Base-by-base conservation (phyloP, 1,284 basidiomycete species). In the Puccinia novopanici region DNA sequence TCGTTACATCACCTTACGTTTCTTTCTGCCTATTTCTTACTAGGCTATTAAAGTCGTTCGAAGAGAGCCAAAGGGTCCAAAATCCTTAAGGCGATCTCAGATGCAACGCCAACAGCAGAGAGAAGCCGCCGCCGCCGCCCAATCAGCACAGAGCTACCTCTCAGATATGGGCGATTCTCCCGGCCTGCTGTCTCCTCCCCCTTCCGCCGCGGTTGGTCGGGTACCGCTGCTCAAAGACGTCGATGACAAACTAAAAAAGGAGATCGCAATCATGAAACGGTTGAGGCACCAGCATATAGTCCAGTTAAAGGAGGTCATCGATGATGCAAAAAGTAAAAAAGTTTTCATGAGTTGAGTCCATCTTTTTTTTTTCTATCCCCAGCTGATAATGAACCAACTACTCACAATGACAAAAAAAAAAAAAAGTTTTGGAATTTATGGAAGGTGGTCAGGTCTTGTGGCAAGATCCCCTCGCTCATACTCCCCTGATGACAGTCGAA, bases 241-340 rank as follows among this genome's bases (percentile, higher is more conserved):
- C 67, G 92, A 94, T 84, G 89, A 90, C 83, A 92, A 92, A 87
- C 92, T 94, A 83, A 89, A 90, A 84, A 91, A 91, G 84, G 95
- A 99, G 87, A 98, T 99, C 82, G 96, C 95, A 6, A 96, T 99
- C 86, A 95, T 99, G 92, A 98, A 98, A 87, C 95, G 97, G 85
- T 91, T 93, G 84, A 88, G 91, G 81, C 95, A 99, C 85, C 91
- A 92, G 0, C 92, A 99, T 85, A 91, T 99, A 81, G 96, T 99
- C 6, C 89, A 91, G 82, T 89, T 99, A 82, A 91, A 92, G 84
- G 95, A 98, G 86, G 95, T 98, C 84, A 97, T 99, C 83, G 95
- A 99, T 86, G 96, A 98, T 86, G 90, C 91, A 34, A 89, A 92
- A 82, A 91, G 90, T 82, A 92, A 93, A 85, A 93, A 93, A 87